A percentile compares a stretch with the other conserved stretches of the same genome.
These are phyloP conservation scores for Lyophyllum shimeji DNA, from an alignment of 768 basidiomycete species.

Conservation along the genomic window DNA sequence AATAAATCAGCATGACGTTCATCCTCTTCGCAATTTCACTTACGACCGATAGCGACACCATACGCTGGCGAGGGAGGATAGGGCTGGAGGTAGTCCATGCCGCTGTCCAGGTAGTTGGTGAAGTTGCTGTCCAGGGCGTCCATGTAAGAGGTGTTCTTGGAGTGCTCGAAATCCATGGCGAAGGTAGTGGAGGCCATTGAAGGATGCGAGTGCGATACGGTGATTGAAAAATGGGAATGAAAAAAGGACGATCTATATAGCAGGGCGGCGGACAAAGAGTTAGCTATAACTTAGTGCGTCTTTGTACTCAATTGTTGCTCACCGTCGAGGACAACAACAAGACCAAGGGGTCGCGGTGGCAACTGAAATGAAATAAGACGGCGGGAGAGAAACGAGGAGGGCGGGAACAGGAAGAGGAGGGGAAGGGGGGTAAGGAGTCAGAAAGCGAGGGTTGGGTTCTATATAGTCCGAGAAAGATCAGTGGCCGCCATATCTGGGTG, in stretches of 20 bases:
- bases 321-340: slow-evolving; percentile 25
- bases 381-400: slow-evolving; percentile 33
- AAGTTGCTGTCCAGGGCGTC: slow-evolving; percentile 42
- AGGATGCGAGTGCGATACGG: slow-evolving; percentile 23
- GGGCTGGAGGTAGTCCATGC: slow-evolving; percentile 68
- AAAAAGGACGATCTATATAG: slow-evolving; percentile 24
- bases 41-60: slow-evolving; percentile 64
- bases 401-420: slow-evolving; percentile 18
- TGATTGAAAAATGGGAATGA: slow-evolving; percentile 22
- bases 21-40: slow-evolving; percentile 27
- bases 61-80: slow-evolving; percentile 59
- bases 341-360: slow-evolving; percentile 21
- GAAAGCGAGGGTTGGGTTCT: slow-evolving; percentile 20
- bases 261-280: slow-evolving; percentile 13
- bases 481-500: slow-evolving; percentile 12
- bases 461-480: not conserved
- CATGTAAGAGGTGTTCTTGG: slow-evolving; percentile 49
- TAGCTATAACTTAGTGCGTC: slow-evolving; percentile 25
- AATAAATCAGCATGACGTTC: not conserved
- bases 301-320: slow-evolving; percentile 27
- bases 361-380: slow-evolving; percentile 41
- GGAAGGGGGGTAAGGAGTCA: slow-evolving; percentile 26
- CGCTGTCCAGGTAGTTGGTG: slow-evolving; percentile 50
- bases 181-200: slow-evolving; percentile 26
- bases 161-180: slow-evolving; percentile 50